Base-by-base conservation (phyloP, 192 early-diverging fungal genomes). In the Ambispora gerdemannii region DNA sequence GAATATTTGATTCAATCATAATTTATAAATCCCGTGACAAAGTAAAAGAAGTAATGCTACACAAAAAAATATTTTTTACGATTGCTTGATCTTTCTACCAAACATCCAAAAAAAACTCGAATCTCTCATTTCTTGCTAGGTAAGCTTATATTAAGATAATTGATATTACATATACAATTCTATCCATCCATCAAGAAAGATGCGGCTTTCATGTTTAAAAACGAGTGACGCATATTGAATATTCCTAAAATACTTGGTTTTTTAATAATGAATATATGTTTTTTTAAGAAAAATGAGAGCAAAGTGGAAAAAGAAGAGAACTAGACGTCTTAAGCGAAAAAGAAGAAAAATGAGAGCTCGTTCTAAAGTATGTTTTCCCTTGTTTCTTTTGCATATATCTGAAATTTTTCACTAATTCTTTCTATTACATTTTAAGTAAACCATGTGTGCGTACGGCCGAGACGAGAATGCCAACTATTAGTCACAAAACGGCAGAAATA, bases 321-420 rank as follows among this genome's bases (percentile, higher is more conserved):
- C 73, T 74, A 72, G 76, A 67, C 72, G 76, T 64, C 76, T 77
- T 64, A 77, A 77, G 43, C 76, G 76, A 65, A 77, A 77, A 71
- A 77, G 76, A 77, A 77, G 76, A 77, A 77, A 77, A 63, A 77
- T 77, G 76, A 63, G 76, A 63, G 76, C 76, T 77, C 72, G 76
- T 56, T 77, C 76, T 62, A 77, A 77, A 68, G 59, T 62, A 33
- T n/a, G n/a, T n/a, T n/a, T n/a, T n/a, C n/a, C n/a, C n/a, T n/a
- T n/a, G 24, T 2, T 58, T 3, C 24, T 28, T 28, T 20, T 58
- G 55, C 13, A 58, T 58, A 27, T 56, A 50, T 56, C 6, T 43
- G 38, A 43, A 43, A 43, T 15, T 43, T 43, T 43, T 43, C 15
- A 10, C 38, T 43, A 43, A 43, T 15, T 15, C 38, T 43, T 6